Conservation (phyloP, 306 rosid species). For the Dalbergia oliveri region DNA sequence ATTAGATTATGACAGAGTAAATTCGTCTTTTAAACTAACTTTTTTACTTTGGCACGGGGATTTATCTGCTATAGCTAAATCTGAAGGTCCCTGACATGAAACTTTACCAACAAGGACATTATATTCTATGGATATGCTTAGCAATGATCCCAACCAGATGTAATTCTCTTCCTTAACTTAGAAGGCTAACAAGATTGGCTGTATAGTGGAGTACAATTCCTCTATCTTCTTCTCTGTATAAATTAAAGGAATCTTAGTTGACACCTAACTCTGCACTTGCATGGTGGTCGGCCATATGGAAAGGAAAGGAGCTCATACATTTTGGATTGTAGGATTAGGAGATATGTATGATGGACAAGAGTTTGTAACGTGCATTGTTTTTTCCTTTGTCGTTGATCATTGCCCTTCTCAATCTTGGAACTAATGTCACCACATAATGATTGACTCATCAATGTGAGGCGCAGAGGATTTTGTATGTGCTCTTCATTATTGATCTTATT, state of each 20-base stretch:
- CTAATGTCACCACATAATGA: constrained; percentile 23
- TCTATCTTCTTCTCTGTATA: constrained; percentile 5
- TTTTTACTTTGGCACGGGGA: constrained; percentile 62
- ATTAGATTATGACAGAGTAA: too few relatives aligned
- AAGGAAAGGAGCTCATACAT: constrained; percentile 11
- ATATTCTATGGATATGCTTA: constrained; percentile 69
- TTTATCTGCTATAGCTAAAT: constrained; percentile 67
- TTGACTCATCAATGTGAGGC: constrained; percentile 17
- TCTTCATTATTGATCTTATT: background rate
- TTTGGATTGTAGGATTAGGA: constrained; percentile 29
- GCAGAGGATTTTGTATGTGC: constrained; percentile 36
- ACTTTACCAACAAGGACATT: constrained; percentile 59
- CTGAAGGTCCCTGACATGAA: constrained; percentile 71
- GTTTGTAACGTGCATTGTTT: constrained; percentile 25
- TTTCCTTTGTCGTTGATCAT: constrained; percentile 36
- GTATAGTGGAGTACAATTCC: constrained; percentile 34
- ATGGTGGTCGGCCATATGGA: constrained; percentile 8
- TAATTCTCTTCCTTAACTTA: constrained; percentile 20
- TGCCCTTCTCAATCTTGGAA: constrained; percentile 39
- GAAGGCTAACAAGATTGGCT: constrained; percentile 24
- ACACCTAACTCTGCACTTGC: constrained; percentile 28
- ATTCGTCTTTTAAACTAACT: too few relatives aligned
- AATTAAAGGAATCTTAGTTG: constrained; percentile 42
- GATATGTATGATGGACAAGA: constrained; percentile 11
- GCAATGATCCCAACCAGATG: constrained; percentile 54